Evolutionary conservation across 208 protist species (phyloP).

Genomic region (Trypanosoma scelopori): DNA sequence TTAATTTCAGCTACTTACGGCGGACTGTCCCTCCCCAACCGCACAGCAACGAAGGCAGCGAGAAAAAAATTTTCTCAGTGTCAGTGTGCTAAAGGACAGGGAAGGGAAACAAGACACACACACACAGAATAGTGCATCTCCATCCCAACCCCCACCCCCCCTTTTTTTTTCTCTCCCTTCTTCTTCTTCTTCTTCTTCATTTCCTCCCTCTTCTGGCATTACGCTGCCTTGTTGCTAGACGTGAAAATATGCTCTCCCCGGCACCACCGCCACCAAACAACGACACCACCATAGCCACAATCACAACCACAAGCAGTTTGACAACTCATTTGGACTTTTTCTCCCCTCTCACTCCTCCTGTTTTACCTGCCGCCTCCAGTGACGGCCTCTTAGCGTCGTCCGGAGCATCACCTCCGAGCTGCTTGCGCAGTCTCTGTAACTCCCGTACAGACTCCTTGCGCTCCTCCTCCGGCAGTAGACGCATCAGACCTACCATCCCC

Average conservation of each 20-base stretch:
- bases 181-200: constrained; percentile 6
- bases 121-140: too few species aligned
- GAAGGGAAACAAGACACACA: constrained; percentile 9
- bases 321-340: constrained; percentile 6
- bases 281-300: too few species aligned
- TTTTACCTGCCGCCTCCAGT: too few species aligned
- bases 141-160: too few species aligned
- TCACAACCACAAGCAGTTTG: too few species aligned
- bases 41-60: too few species aligned
- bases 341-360: neutral
- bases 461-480: constrained; percentile 81
- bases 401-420: constrained; percentile 37
- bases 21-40: too few species aligned
- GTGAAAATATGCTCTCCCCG: too few species aligned
- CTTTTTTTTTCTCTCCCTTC: too few species aligned
- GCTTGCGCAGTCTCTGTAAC: constrained; percentile 61
- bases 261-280: too few species aligned
- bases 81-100: neutral
- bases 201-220: neutral
- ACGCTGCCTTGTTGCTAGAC: neutral
- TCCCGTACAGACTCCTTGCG: constrained; percentile 65
- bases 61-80: too few species aligned
- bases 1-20: too few species aligned
- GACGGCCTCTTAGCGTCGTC: neutral
- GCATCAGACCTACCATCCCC: constrained; percentile 62